Percentiles rank a stretch among this genome's conserved stretches.
Evolutionary conservation across 2,329 filamentous ascomycete genomes (phyloP).

Genomic region (Colletotrichum endophyticum): DNA sequence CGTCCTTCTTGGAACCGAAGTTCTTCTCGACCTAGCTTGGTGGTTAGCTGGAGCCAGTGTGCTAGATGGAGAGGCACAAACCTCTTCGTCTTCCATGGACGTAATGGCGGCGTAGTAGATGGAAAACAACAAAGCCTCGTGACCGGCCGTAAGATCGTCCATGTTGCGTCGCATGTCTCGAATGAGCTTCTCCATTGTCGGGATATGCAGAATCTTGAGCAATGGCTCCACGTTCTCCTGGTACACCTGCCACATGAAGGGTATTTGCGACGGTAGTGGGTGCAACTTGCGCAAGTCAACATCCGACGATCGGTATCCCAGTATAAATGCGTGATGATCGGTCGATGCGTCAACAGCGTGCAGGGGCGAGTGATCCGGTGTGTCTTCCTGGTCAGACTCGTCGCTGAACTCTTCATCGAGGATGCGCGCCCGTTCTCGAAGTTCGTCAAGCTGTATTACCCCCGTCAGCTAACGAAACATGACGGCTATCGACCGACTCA

Average conservation of each 20-base stretch:
- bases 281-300: slow-evolving; percentile 70
- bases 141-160: slow-evolving; percentile 57
- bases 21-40: slow-evolving; percentile 36
- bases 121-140: slow-evolving; percentile 69
- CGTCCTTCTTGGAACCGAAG: slow-evolving; percentile 47
- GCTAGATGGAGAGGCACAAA: slow-evolving; percentile 27
- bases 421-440: slow-evolving; percentile 45
- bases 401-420: slow-evolving; percentile 55
- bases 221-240: slow-evolving; percentile 77
- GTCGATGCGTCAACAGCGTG: slow-evolving; percentile 33
- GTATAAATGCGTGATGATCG: slow-evolving; percentile 74
- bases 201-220: slow-evolving; percentile 74
- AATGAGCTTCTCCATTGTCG: slow-evolving; percentile 66
- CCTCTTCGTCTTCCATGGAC: slow-evolving; percentile 66
- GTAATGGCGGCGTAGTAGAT: slow-evolving; percentile 64
- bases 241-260: slow-evolving; percentile 72
- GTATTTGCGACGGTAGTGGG: slow-evolving; percentile 68
- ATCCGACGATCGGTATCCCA: slow-evolving; percentile 74
- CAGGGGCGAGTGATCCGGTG: slow-evolving; percentile 47
- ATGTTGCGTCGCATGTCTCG: slow-evolving; percentile 65
- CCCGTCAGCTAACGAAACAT: slow-evolving; percentile 23
- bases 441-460: slow-evolving; percentile 40
- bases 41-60: not conserved
- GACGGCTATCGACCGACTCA: slow-evolving; percentile 34
- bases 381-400: slow-evolving; percentile 63